A percentile compares a stretch with the other conserved stretches of the same genome.
Evolutionary conservation across 73 alveolate genomes (phyloP).

Genomic region (Paramecium pentaurelia): DNA sequence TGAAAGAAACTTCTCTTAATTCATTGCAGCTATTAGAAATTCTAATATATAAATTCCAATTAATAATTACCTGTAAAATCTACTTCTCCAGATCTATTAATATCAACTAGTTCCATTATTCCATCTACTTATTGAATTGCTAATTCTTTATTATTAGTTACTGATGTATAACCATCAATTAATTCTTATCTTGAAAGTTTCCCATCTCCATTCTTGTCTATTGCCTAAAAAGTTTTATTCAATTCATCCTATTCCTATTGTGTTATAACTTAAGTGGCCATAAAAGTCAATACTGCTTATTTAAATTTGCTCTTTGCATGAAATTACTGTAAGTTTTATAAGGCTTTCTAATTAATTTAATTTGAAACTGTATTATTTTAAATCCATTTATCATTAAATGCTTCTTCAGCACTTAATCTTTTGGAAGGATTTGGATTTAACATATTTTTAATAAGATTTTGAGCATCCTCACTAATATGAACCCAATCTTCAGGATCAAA

Average conservation of each 20-base stretch:
- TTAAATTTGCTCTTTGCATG: constrained; percentile 47
- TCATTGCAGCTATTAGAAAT: constrained; percentile 60
- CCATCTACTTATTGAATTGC: constrained; percentile 25
- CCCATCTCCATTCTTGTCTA: constrained; percentile 81
- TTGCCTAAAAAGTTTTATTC: constrained; percentile 64
- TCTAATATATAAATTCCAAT: neutral
- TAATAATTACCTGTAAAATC: constrained; percentile 53
- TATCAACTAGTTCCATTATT: constrained; percentile 57
- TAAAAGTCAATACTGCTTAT: constrained; percentile 52
- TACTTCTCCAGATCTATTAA: constrained; percentile 60
- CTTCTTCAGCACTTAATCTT: constrained; percentile 63
- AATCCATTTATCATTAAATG: constrained; percentile 62
- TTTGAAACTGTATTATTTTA: constrained; percentile 33
- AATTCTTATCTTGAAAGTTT: constrained; percentile 72
- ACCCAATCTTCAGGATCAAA: constrained; percentile 64
- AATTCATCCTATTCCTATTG: constrained; percentile 58
- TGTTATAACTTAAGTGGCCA: constrained; percentile 49
- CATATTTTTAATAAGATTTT: constrained; percentile 59
- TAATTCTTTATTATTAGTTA: neutral
- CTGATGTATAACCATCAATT: constrained; percentile 47
- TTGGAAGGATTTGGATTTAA: constrained; percentile 49
- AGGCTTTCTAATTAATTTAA: neutral
- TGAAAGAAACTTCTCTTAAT: constrained; percentile 52
- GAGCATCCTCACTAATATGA: constrained; percentile 54
- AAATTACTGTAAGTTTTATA: constrained; percentile 11